Evolutionary conservation across 1,284 basidiomycete genomes (phyloP), one percentile per base, ranked within the genome.

Genomic region (Chalciporus piperatoides): DNA sequence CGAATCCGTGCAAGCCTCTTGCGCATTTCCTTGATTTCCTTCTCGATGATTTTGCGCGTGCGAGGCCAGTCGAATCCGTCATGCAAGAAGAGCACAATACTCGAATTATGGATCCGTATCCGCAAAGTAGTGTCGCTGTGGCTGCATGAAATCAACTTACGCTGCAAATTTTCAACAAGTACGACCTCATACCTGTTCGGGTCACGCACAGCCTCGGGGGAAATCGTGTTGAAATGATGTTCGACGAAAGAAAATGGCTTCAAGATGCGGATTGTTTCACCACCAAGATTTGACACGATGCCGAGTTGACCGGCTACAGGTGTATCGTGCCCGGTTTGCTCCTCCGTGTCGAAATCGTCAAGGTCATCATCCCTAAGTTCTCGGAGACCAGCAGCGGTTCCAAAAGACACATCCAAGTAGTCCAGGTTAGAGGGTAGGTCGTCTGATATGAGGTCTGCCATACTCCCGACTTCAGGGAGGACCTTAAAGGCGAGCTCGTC

Each of bases 21-120:
- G 42, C 92, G 82, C 71, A 99, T 92, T 28, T 88, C 84, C 63
- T 88, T 92, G 50, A 91, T 81, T 64, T 95, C 90, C 43, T 90
- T 84, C 64, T 97, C 90, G 46, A 99, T 92, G 5, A 81, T 81
- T 64, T 80, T 85, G 41, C 94, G 84, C 2, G 96, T 99, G 35
- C 79, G 76, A 1, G 68, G 69, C 94, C 96, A 99, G 64, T 99
- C 97, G 61, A 94, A 99, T 1, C 96, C 94, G 51, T 94, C 91
- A 62, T 95, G 88, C 6, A 98, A 75, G 51, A 84, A 76, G 28
- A 97, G 61, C 0, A 76, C 79, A 33, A 90, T 65, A 53, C 87
- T 75, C 41, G 78, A 82, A 43, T 86, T 70, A 40, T 80, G 74
- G 2, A 90, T 58, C 17, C 81, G 77, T 32, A 92, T 62, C 24